Evolutionary conservation across 305 asterid genomes (phyloP).

Genomic region (Lippia alba): DNA sequence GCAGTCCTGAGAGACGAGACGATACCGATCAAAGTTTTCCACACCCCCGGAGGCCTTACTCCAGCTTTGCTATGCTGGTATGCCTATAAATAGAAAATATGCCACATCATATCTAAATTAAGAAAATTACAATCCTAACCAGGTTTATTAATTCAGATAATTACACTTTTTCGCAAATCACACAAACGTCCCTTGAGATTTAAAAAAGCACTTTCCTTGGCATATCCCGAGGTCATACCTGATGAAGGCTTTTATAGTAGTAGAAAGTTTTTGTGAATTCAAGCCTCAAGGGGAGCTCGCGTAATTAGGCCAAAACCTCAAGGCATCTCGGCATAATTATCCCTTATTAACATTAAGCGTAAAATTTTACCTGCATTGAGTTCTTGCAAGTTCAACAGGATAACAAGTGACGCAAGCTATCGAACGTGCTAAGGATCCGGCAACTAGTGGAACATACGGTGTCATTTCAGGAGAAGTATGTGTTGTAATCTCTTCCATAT

Average conservation of each 20-base stretch:
- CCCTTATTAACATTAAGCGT: not conserved
- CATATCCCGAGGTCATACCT: too few species aligned
- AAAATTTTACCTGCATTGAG: conserved; percentile 86
- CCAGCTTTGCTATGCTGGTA: conserved; percentile 62
- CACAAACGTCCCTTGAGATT: too few species aligned
- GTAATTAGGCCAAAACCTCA: too few species aligned
- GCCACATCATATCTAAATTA: not conserved
- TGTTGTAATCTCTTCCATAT: conserved; percentile 64
- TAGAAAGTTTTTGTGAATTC: too few species aligned
- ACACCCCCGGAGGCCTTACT: conserved; percentile 73
- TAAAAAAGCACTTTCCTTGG: too few species aligned
- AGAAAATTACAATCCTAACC: not conserved
- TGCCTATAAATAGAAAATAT: conserved; percentile 48
- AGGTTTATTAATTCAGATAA: not conserved
- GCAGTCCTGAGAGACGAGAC: conserved; percentile 57
- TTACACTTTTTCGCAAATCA: not conserved
- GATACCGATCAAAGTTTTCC: conserved; percentile 67
- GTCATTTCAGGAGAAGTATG: conserved; percentile 58
- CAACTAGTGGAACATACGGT: conserved; percentile 75
- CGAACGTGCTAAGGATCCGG: conserved; percentile 89
- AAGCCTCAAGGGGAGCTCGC: too few species aligned
- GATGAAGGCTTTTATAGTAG: too few species aligned
- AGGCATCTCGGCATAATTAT: not conserved
- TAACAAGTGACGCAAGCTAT: conserved; percentile 85
- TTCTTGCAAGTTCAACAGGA: conserved; percentile 94